Evolutionary conservation across 441 rosid species (phyloP), one percentile per base, ranked within the genome.

Genomic region (Gossypium lobatum): DNA sequence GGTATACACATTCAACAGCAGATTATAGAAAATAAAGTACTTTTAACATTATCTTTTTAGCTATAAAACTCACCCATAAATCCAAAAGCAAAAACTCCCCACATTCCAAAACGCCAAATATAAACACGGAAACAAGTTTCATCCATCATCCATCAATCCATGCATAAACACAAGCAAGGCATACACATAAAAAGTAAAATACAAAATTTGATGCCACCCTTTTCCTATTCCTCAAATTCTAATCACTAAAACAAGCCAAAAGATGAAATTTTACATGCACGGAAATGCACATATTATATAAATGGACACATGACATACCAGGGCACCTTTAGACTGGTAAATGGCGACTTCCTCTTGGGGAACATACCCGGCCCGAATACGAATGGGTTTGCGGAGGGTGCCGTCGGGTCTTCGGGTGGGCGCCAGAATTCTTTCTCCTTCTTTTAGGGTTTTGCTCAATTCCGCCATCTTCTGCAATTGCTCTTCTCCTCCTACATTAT

Each of bases 331-430:
- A 82, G 99, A 88, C 75, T 89, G 85, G 81, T 93, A 93, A 61
- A 82, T 86, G 84, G 93, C 88, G 76, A 95, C 97, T 87, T 95
- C 98, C 21, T 95, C 99, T 79, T 87, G 92, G 17, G 98, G 97
- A 34, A 75, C 77, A 66, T 92, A 85, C 14, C 94, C 94, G 46
- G 97, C 95, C 68, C 98, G 95, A 83, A 95, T 89, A 80, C 87
- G 83, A 61, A 95, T 84, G 71, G 97, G 93, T 79, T 93, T 93
- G 2, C 97, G 86, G 71, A 88, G 86, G 13, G 94, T 89, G 11
- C 97, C 97, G 79, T 95, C 97, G 48, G 99, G 97, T 77, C 97
- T 80, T 66, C 91, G 85, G 11, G 88, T 90, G 10, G 98, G 97
- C 31, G 88, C 96, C 60, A 95, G 52, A 60, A 93, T 85, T 62